Conservation (phyloP, 305 asterid species). For the Withania somnifera region DNA sequence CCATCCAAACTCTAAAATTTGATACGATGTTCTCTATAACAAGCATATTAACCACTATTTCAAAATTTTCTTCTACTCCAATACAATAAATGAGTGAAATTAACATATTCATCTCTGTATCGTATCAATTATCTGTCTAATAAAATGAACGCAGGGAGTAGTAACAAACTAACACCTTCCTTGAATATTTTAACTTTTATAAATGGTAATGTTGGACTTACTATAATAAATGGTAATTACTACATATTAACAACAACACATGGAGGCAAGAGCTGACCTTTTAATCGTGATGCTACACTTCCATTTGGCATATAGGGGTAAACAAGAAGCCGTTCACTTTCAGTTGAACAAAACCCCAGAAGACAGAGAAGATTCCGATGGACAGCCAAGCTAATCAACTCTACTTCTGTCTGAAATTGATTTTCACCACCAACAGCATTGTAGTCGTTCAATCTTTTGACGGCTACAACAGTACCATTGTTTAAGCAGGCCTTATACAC, state of each 20-base stretch:
- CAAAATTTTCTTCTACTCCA: too few species aligned
- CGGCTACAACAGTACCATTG: slow-evolving; percentile 82
- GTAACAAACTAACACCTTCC: background rate
- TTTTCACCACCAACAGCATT: slow-evolving; percentile 79
- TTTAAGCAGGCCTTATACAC: slow-evolving; percentile 69
- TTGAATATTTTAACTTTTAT: background rate
- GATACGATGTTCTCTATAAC: background rate
- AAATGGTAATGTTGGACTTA: background rate
- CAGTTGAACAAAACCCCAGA: slow-evolving; percentile 87
- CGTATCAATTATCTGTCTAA: background rate
- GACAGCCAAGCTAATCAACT: slow-evolving; percentile 86
- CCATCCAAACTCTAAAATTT: background rate
- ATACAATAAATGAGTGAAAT: too few species aligned
- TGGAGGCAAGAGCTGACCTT: slow-evolving; percentile 35
- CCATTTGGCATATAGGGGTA: slow-evolving; percentile 96
- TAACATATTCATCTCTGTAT: too few species aligned
- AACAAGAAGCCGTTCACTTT: slow-evolving; percentile 79
- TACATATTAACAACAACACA: background rate
- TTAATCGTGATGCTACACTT: slow-evolving; percentile 79
- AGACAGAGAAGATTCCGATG: slow-evolving; percentile 89
- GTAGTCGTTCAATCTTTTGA: slow-evolving; percentile 75
- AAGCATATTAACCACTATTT: too few species aligned
- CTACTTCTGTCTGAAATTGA: slow-evolving; percentile 93
- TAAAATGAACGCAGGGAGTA: background rate
- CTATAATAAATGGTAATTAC: background rate